Evolutionary conservation across 257 asterid genomes (phyloP).

Genomic region (Asclepias syriaca): DNA sequence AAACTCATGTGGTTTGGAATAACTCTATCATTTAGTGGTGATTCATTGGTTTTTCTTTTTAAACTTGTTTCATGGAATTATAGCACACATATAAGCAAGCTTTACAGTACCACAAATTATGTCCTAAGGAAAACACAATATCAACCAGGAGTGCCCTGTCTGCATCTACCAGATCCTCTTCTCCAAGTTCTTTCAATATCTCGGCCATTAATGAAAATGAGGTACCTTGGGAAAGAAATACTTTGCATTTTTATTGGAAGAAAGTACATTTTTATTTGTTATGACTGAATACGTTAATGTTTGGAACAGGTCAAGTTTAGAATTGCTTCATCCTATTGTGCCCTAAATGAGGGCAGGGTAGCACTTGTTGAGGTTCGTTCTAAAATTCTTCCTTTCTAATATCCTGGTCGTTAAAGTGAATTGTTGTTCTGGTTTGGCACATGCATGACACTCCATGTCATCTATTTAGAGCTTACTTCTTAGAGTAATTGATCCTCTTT

Average conservation of each 20-base stretch:
- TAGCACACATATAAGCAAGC: conserved; percentile 88
- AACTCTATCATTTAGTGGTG: not conserved
- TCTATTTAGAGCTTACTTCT: not conserved
- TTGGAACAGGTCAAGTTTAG: conserved; percentile 75
- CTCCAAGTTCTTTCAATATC: conserved; percentile 63
- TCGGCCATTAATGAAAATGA: conserved; percentile 75
- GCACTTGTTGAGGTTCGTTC: conserved; percentile 76
- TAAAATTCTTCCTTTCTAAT: conserved; percentile 2
- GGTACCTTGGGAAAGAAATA: conserved; percentile 37
- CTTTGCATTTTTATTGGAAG: not conserved
- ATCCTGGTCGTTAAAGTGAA: not conserved
- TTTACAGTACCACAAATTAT: conserved; percentile 58
- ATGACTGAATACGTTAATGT: not conserved
- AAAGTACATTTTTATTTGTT: not conserved
- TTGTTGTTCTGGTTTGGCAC: not conserved
- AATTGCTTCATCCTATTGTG: conserved; percentile 68
- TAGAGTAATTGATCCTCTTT: not conserved
- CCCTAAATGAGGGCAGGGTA: conserved; percentile 67
- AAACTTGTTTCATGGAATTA: conserved; percentile 4
- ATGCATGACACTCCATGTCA: not conserved
- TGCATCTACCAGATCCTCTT: conserved; percentile 64
- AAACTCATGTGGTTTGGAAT: not conserved
- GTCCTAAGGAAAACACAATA: conserved; percentile 58
- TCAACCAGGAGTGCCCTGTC: conserved; percentile 57
- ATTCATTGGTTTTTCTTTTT: conserved; percentile 6